Percentiles rank a stretch among this genome's conserved stretches.
phyloP scores from a whole-genome alignment of 2,329 filamentous ascomycete species.

The Basipetospora chlamydospora region DNA sequence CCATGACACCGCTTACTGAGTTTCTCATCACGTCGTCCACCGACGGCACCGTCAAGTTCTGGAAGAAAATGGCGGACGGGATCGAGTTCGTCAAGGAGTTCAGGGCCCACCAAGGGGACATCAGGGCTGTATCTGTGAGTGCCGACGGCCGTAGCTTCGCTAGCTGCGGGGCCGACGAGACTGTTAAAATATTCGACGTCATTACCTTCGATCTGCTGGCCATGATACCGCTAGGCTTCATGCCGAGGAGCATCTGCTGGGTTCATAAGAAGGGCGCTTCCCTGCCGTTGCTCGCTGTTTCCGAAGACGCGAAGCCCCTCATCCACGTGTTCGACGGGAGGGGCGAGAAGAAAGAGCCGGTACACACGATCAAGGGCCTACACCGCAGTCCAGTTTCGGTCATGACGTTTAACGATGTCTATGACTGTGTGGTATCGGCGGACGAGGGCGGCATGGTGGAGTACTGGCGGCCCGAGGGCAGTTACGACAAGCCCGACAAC shows the following conservation, averaged over 20 bases:
- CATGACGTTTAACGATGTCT: slow-evolving; percentile 79
- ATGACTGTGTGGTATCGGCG: slow-evolving; percentile 79
- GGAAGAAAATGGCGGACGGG: slow-evolving; percentile 85
- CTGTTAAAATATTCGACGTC: slow-evolving; percentile 67
- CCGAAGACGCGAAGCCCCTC: slow-evolving; percentile 54
- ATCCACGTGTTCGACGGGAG: slow-evolving; percentile 83
- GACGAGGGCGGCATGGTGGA: slow-evolving; percentile 91
- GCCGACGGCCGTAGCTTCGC: slow-evolving; percentile 88
- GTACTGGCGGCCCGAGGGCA: slow-evolving; percentile 75
- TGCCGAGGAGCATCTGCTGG: slow-evolving; percentile 76
- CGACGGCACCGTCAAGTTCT: slow-evolving; percentile 97
- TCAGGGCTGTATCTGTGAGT: slow-evolving; percentile 72
- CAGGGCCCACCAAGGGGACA: slow-evolving; percentile 74
- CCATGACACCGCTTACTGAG: slow-evolving; percentile 78
- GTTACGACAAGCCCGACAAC: slow-evolving; percentile 78
- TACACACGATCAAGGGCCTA: slow-evolving; percentile 66
- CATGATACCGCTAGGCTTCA: slow-evolving; percentile 64
- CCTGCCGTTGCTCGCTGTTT: slow-evolving; percentile 71
- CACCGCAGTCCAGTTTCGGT: slow-evolving; percentile 69
- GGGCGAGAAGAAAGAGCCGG: slow-evolving; percentile 60
- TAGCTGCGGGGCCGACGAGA: slow-evolving; percentile 65
- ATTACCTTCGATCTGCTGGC: slow-evolving; percentile 79
- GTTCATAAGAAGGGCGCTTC: slow-evolving; percentile 81
- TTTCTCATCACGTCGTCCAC: slow-evolving; percentile 89
- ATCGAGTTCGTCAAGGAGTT: slow-evolving; percentile 99